A percentile compares a stretch with the other conserved stretches of the same genome.
Conservation (phyloP, 1,139 yeast species). For the Wickerhamomyces sp. region DNA sequence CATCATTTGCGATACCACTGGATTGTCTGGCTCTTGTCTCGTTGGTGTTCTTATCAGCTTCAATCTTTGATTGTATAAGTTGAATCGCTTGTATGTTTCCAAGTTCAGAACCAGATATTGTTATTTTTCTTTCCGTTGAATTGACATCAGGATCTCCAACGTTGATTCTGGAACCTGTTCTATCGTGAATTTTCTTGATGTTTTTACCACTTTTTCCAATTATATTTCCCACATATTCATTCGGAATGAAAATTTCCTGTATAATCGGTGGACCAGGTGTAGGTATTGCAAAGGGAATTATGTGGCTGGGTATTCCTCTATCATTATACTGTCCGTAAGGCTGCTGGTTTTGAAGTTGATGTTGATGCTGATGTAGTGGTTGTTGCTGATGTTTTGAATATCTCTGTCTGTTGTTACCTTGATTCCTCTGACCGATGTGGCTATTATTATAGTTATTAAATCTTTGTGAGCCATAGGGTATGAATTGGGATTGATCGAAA, state of each 20-base stretch:
- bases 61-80: constrained; percentile 73
- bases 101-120: constrained; percentile 63
- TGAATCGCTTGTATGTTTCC: constrained; percentile 75
- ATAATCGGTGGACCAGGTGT: constrained; percentile 5
- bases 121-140: constrained; percentile 55
- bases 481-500: constrained; percentile 8
- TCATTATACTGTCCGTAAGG: too few relatives aligned
- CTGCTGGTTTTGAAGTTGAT: constrained; percentile 1
- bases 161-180: constrained; percentile 71
- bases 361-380: constrained; percentile 1
- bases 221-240: constrained; percentile 73
- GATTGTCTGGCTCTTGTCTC: constrained; percentile 10
- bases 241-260: constrained; percentile 74
- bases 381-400: constrained; percentile 1
- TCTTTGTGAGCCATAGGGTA: constrained; percentile 1
- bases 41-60: constrained; percentile 48
- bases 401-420: background rate
- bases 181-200: constrained; percentile 71
- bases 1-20: too few relatives aligned
- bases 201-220: constrained; percentile 86
- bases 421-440: too few relatives aligned
- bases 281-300: too few relatives aligned
- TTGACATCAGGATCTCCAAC: constrained; percentile 60
- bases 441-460: too few relatives aligned
- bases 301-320: too few relatives aligned